Evolutionary conservation across 2,329 filamentous ascomycete species (phyloP).

Genomic region (Talaromyces atroroseus): DNA sequence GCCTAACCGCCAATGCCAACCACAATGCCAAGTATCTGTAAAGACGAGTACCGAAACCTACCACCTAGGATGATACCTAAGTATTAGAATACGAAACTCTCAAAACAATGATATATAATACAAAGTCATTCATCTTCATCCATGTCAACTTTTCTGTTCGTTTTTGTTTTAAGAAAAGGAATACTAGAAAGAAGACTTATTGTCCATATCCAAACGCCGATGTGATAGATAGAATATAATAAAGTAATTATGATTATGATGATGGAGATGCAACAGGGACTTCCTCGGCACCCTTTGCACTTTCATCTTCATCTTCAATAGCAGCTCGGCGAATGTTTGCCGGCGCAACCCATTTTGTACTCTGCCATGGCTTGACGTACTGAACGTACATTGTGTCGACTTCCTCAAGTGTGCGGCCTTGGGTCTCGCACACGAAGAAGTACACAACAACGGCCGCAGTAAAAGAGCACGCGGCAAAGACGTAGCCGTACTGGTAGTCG

Average conservation of each 20-base stretch:
- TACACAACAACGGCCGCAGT: conserved; percentile 62
- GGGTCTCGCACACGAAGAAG: conserved; percentile 71
- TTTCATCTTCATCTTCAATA: background rate
- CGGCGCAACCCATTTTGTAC: conserved; percentile 45
- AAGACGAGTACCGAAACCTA: background rate
- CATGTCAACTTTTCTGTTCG: background rate
- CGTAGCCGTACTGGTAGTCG: conserved; percentile 70
- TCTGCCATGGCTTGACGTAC: conserved; percentile 59
- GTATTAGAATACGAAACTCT: background rate
- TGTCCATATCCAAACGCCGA: background rate
- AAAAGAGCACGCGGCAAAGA: conserved; percentile 70
- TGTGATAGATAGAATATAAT: background rate
- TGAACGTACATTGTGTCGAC: conserved; percentile 74
- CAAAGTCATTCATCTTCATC: background rate
- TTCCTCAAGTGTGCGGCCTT: conserved; percentile 69
- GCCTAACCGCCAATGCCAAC: background rate
- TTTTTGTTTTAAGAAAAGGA: background rate
- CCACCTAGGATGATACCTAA: background rate
- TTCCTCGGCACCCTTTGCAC: background rate
- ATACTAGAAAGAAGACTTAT: background rate
- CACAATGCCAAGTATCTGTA: background rate
- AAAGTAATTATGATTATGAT: background rate
- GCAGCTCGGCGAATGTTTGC: conserved; percentile 1
- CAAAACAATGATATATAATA: background rate
- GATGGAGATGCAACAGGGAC: background rate